phyloP scores from a whole-genome alignment of 2,329 filamentous ascomycete species.

The Colletotrichum sojae region DNA sequence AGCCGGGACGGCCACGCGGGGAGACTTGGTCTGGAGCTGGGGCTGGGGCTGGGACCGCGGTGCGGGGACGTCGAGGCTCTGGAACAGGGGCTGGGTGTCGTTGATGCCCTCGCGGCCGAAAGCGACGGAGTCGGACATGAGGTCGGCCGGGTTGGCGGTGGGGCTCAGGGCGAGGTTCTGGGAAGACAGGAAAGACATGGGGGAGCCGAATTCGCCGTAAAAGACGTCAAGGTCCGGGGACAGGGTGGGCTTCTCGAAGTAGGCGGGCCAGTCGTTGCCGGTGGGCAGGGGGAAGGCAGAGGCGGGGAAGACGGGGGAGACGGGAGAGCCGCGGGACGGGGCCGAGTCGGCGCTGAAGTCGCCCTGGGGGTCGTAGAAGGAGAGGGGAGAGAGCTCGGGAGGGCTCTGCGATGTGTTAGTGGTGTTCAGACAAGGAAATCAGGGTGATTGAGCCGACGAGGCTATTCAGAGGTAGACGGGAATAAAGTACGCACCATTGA shows the following conservation, averaged over 20 bases:
- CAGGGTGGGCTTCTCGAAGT: slow-evolving; percentile 47
- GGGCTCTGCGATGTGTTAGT: slow-evolving; percentile 39
- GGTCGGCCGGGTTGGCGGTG: slow-evolving; percentile 53
- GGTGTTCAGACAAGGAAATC: background rate
- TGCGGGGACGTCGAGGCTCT: slow-evolving; percentile 37
- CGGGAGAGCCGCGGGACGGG: slow-evolving; percentile 49
- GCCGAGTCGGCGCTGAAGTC: slow-evolving; percentile 54
- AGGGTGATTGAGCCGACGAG: background rate
- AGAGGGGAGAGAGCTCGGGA: slow-evolving; percentile 40
- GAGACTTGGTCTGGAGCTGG: slow-evolving; percentile 9
- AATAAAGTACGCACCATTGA: slow-evolving; percentile 24
- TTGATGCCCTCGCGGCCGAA: slow-evolving; percentile 46
- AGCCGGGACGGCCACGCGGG: slow-evolving; percentile 10
- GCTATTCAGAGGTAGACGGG: slow-evolving; percentile 12
- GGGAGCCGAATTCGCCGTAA: slow-evolving; percentile 50
- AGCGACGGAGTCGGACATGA: slow-evolving; percentile 43
- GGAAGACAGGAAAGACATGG: slow-evolving; percentile 45
- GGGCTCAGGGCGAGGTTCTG: slow-evolving; percentile 49
- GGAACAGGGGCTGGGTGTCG: slow-evolving; percentile 47
- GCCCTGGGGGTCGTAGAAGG: slow-evolving; percentile 43
- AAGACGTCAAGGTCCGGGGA: slow-evolving; percentile 49
- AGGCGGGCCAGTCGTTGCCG: slow-evolving; percentile 47
- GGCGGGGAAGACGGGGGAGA: slow-evolving; percentile 49
- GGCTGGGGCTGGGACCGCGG: slow-evolving; percentile 10
- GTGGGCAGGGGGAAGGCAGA: slow-evolving; percentile 48